Conservation (phyloP, 2,329 filamentous ascomycete species). For the Orbilia oligospora region DNA sequence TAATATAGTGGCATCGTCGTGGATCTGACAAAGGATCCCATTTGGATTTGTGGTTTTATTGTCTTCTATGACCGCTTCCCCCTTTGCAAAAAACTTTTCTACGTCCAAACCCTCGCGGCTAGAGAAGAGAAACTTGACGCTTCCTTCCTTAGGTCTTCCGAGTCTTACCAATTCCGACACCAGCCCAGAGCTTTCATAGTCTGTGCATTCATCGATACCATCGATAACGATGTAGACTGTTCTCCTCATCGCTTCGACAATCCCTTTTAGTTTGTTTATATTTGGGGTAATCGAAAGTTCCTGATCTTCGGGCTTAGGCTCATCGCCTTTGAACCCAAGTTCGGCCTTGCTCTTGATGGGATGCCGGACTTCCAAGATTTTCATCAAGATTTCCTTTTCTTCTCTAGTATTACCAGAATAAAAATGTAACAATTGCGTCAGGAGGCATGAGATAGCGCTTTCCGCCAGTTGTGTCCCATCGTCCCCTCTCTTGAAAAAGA, state of each 20-base stretch:
- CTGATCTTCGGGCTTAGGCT: no score
- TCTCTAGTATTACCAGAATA: no score
- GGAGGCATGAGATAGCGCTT: neutral
- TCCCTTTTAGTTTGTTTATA: slow-evolving; percentile 10
- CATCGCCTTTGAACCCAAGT: no score
- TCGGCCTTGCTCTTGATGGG: no score
- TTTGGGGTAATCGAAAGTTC: no score
- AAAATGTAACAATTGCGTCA: neutral
- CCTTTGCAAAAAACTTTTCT: neutral
- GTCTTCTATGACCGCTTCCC: neutral
- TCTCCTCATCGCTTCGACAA: slow-evolving; percentile 26
- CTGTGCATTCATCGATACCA: slow-evolving; percentile 52
- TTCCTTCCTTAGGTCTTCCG: slow-evolving; percentile 11
- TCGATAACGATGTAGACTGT: slow-evolving; percentile 48
- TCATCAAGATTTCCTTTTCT: no score
- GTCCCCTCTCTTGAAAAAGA: slow-evolving; percentile 43
- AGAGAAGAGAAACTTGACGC: slow-evolving; percentile 40
- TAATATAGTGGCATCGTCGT: slow-evolving; percentile 33
- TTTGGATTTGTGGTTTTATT: neutral
- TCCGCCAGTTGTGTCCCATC: slow-evolving; percentile 2
- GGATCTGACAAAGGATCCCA: slow-evolving; percentile 18
- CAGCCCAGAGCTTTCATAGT: slow-evolving; percentile 27
- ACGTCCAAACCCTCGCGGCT: slow-evolving; percentile 31
- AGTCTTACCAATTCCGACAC: slow-evolving; percentile 25
- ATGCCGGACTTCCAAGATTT: no score